Conservation (phyloP, 2,329 filamentous ascomycete genomes). For the Pseudogymnoascus sp. region DNA sequence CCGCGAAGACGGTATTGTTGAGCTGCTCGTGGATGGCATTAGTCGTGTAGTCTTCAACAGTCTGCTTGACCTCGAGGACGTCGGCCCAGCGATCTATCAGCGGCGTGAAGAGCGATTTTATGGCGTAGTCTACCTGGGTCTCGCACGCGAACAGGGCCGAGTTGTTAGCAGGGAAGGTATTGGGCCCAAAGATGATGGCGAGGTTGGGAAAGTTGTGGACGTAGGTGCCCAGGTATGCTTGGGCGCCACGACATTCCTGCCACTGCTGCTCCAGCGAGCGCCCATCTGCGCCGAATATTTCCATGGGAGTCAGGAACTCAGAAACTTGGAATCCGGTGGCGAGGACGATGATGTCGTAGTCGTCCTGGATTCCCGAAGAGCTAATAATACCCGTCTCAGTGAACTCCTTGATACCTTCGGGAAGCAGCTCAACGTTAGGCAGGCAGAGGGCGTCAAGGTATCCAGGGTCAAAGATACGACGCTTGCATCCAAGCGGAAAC, state of each 20-base stretch:
- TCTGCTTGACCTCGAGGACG: slow-evolving; percentile 29
- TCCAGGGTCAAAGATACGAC: slow-evolving; percentile 24
- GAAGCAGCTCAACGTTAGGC: slow-evolving; percentile 29
- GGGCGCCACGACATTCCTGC: slow-evolving; percentile 24
- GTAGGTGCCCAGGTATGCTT: slow-evolving; percentile 24
- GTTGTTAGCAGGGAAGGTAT: slow-evolving; percentile 26
- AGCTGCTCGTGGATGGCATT: slow-evolving; percentile 28
- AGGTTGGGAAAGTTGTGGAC: slow-evolving; percentile 25
- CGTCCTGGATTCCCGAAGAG: slow-evolving; percentile 1
- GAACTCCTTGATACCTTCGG: slow-evolving; percentile 11
- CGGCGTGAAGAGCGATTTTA: slow-evolving; percentile 25
- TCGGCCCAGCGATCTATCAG: slow-evolving; percentile 27
- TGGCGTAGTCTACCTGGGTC: slow-evolving; percentile 25
- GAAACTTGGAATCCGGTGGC: slow-evolving; percentile 26
- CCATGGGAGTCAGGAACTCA: slow-evolving; percentile 29
- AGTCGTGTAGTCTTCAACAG: slow-evolving; percentile 26
- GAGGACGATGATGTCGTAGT: slow-evolving; percentile 13
- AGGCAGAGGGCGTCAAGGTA: slow-evolving; percentile 36
- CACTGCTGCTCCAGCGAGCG: slow-evolving; percentile 24
- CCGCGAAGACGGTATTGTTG: slow-evolving; percentile 28
- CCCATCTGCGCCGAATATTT: slow-evolving; percentile 23
- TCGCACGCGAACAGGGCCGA: slow-evolving; percentile 27
- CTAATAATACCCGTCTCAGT: slow-evolving; percentile 12
- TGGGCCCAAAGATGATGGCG: slow-evolving; percentile 21
- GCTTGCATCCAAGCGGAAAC: slow-evolving; percentile 25